phyloP scores from a whole-genome alignment of 129 eudicot species.

The Chrysanthemum seticuspe region DNA sequence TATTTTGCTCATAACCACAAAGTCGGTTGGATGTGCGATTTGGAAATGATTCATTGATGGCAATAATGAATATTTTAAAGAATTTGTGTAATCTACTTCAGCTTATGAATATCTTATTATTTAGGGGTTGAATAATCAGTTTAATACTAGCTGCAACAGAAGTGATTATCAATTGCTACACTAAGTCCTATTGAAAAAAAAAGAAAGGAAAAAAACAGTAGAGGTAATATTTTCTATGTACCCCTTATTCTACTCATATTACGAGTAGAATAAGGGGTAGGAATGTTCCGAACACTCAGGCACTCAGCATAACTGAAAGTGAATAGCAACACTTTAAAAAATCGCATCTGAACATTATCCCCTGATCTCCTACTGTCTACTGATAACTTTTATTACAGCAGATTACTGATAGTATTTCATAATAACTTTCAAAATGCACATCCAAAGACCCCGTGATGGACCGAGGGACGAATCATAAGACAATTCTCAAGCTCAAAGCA shows the following conservation, averaged over 20 bases:
- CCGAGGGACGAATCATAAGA: not conserved
- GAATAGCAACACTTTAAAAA: not conserved
- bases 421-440: not conserved
- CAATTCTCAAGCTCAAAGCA: not conserved
- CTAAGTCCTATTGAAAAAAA: no score
- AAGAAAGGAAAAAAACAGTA: no score
- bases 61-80: not conserved
- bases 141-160: not conserved
- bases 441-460: not conserved
- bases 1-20: conserved; percentile 6
- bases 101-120: not conserved
- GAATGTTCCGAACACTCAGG: not conserved
- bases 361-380: not conserved
- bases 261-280: no score
- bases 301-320: conserved; percentile 4
- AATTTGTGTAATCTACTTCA: not conserved
- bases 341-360: conserved; percentile 2
- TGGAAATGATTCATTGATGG: not conserved
- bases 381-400: not conserved
- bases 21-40: not conserved
- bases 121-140: not conserved
- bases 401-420: not conserved
- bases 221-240: no score
- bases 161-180: not conserved
- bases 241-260: no score